These are phyloP conservation scores for Flueggea neowawraea DNA, from an alignment of 441 rosid species.

Conservation along the genomic window DNA sequence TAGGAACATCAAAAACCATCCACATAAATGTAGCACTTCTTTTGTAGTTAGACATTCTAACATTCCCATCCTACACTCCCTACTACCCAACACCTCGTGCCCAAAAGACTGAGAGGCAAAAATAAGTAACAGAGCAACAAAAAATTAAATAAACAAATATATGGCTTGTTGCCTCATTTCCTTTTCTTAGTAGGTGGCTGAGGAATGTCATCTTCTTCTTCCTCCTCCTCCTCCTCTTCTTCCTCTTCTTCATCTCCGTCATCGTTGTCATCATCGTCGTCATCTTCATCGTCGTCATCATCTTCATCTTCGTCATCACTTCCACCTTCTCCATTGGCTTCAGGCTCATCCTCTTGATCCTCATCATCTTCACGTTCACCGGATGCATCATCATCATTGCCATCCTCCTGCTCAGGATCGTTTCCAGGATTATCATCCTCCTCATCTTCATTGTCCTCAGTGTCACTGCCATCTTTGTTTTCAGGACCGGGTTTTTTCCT, in stretches of 20 bases:
- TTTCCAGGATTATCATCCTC: slow-evolving; percentile 27
- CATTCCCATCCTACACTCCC: slow-evolving; percentile 22
- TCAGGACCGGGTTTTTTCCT: slow-evolving; percentile 40
- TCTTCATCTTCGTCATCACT: slow-evolving; percentile 45
- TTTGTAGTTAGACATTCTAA: slow-evolving; percentile 11
- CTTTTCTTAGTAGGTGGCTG: slow-evolving; percentile 60
- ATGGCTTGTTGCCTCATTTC: slow-evolving; percentile 28
- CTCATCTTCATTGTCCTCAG: slow-evolving; percentile 23
- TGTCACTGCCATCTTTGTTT: slow-evolving; percentile 45
- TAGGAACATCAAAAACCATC: no score
- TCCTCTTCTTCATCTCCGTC: slow-evolving; percentile 34
- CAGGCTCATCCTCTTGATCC: slow-evolving; percentile 45
- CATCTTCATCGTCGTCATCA: slow-evolving; percentile 24
- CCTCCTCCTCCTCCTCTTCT: slow-evolving; percentile 45
- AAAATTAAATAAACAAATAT: not conserved
- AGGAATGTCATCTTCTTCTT: slow-evolving; percentile 39
- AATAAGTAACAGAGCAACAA: slow-evolving; percentile 6
- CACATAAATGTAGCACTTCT: not conserved
- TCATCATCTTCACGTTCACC: slow-evolving; percentile 34
- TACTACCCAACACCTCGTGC: slow-evolving; percentile 8
- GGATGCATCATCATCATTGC: slow-evolving; percentile 29
- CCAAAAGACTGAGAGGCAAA: slow-evolving; percentile 10
- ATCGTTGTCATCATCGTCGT: slow-evolving; percentile 14
- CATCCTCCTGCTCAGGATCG: slow-evolving; percentile 34
- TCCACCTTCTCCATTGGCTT: slow-evolving; percentile 37